Evolutionary conservation across 441 rosid genomes (phyloP).

Genomic region (Eruca vesicaria): DNA sequence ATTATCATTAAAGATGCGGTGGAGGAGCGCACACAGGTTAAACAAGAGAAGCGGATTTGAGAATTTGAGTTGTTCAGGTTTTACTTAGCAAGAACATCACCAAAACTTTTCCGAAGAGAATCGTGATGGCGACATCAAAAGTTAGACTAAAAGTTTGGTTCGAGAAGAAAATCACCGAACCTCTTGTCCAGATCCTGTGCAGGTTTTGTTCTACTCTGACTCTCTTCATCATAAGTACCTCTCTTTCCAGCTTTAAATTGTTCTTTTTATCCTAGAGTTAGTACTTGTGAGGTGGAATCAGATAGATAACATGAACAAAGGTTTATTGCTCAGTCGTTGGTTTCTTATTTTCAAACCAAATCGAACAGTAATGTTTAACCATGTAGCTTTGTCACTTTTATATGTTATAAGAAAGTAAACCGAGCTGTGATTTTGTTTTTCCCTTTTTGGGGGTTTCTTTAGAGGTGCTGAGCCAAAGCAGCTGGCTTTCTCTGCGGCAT

Average conservation of each 20-base stretch:
- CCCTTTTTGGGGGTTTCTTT: constrained; percentile 2
- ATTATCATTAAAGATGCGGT: no score
- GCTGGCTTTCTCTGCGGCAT: constrained; percentile 78
- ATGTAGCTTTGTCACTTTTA: no score
- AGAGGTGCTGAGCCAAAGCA: constrained; percentile 91
- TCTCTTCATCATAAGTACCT: background rate
- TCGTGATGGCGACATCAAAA: background rate
- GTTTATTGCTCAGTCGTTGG: background rate
- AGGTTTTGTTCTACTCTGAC: background rate
- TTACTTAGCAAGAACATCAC: background rate
- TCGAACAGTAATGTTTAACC: background rate
- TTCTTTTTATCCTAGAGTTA: background rate
- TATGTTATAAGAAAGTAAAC: background rate
- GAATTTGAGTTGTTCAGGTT: background rate
- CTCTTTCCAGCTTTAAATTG: background rate
- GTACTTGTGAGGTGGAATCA: background rate
- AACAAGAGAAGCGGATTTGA: background rate
- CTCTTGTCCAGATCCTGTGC: background rate
- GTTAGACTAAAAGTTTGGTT: background rate
- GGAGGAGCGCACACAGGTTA: background rate
- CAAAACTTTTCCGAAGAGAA: background rate
- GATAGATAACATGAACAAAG: no score
- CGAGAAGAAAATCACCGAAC: background rate
- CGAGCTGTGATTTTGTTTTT: background rate
- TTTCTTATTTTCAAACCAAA: background rate